Percentiles rank a stretch among this genome's conserved stretches.
Conservation (phyloP, 345 rosid species). For the Rhizophora mangle region DNA sequence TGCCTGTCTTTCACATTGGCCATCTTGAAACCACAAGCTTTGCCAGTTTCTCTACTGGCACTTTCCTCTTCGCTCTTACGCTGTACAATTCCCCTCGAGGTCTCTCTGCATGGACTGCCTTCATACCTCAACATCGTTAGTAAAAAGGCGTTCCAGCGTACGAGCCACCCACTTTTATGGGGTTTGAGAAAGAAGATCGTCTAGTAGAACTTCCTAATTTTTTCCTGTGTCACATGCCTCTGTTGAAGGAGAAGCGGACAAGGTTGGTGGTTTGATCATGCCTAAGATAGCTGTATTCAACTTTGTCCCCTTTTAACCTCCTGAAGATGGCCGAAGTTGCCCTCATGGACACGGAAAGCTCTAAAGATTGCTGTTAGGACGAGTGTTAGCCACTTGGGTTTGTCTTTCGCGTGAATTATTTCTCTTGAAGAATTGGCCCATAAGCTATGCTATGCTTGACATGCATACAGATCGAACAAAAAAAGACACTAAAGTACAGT, state of each 20-base stretch:
- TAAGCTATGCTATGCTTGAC: too few relatives aligned
- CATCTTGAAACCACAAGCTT: constrained; percentile 77
- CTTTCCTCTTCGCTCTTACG: constrained; percentile 70
- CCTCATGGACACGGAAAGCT: neutral
- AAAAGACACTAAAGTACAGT: too few relatives aligned
- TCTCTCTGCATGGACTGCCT: constrained; percentile 58
- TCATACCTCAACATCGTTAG: constrained; percentile 27
- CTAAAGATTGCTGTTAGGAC: neutral
- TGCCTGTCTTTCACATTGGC: constrained; percentile 86
- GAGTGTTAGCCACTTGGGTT: too few relatives aligned
- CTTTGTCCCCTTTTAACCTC: constrained; percentile 12
- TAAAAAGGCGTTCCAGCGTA: too few relatives aligned
- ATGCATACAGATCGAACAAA: too few relatives aligned
- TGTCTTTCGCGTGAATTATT: too few relatives aligned
- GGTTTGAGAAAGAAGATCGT: too few relatives aligned
- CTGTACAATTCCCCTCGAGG: constrained; percentile 71
- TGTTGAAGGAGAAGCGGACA: constrained; percentile 24
- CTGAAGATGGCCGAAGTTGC: neutral
- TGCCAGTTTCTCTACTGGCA: constrained; percentile 44
- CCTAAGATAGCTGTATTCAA: constrained; percentile 35
- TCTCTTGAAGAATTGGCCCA: too few relatives aligned
- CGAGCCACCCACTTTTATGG: too few relatives aligned
- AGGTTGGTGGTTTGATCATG: constrained; percentile 35
- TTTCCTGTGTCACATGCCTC: constrained; percentile 16
- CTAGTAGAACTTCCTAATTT: constrained; percentile 5